A percentile compares a stretch with the other conserved stretches of the same genome.
phyloP scores from a whole-genome alignment of 768 basidiomycete species.

The Lactifluus hygrophoroides region DNA sequence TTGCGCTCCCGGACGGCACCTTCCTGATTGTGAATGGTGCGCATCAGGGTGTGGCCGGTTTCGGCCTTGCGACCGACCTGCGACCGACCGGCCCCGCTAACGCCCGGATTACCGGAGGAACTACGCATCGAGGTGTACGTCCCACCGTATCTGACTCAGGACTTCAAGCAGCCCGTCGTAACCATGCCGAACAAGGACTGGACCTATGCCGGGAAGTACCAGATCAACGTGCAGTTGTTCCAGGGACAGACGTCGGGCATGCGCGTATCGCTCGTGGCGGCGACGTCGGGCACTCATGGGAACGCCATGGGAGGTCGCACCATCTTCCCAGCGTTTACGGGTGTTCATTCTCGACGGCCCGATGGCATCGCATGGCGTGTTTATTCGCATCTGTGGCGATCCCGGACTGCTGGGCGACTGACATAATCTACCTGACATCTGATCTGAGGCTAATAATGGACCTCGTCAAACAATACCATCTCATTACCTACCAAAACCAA shows the following conservation, averaged over 20 bases:
- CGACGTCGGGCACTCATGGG: conserved; percentile 69
- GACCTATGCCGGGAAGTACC: conserved; percentile 45
- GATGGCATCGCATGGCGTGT: conserved; percentile 64
- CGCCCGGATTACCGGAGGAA: conserved; percentile 58
- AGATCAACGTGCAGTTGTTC: conserved; percentile 39
- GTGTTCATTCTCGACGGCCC: conserved; percentile 71
- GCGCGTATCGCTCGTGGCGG: conserved; percentile 59
- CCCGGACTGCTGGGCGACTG: conserved; percentile 62
- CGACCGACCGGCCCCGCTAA: conserved; percentile 58
- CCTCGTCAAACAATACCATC: too few relatives aligned
- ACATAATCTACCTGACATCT: conserved; percentile 65
- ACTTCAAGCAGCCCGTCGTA: conserved; percentile 53
- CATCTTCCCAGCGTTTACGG: conserved; percentile 62
- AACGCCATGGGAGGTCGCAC: conserved; percentile 67
- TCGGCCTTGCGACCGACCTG: conserved; percentile 57
- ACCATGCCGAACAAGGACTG: conserved; percentile 54
- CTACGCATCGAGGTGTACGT: conserved; percentile 75
- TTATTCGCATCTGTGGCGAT: conserved; percentile 76
- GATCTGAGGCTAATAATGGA: conserved; percentile 31
- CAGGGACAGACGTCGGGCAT: conserved; percentile 40
- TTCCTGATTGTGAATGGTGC: conserved; percentile 73
- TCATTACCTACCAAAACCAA: too few relatives aligned
- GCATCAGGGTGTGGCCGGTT: conserved; percentile 60
- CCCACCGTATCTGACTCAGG: conserved; percentile 74
- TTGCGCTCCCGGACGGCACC: conserved; percentile 64